Conservation (phyloP, 208 protist species). For the Trypanosomatidae sp. region DNA sequence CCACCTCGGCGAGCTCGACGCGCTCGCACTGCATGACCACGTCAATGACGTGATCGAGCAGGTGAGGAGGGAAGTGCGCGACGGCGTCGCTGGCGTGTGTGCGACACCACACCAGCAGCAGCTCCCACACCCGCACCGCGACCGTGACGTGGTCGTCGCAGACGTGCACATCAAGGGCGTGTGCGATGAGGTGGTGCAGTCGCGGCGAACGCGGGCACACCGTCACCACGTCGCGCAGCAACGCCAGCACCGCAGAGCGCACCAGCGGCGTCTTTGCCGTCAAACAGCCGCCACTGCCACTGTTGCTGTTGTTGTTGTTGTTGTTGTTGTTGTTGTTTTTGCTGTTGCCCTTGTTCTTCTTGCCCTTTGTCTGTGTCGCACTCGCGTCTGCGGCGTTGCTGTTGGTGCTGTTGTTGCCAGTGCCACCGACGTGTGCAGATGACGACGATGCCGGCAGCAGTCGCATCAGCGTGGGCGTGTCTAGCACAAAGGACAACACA, state of each 20-base stretch:
- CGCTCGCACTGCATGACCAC: slow-evolving; percentile 51
- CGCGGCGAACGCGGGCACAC: slow-evolving; percentile 36
- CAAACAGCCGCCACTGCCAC: slow-evolving; percentile 12
- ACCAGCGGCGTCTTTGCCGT: slow-evolving; percentile 46
- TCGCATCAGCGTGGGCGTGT: slow-evolving; percentile 13
- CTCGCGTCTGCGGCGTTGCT: background rate
- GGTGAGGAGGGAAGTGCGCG: slow-evolving; percentile 29
- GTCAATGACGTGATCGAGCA: slow-evolving; percentile 65
- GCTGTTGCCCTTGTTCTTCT: too few species aligned
- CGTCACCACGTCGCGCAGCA: slow-evolving; percentile 59
- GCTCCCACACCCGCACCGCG: slow-evolving; percentile 55
- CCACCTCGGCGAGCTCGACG: slow-evolving; percentile 42
- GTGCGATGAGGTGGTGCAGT: slow-evolving; percentile 37
- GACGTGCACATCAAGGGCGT: slow-evolving; percentile 29
- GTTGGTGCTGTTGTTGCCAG: background rate
- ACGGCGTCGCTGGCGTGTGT: slow-evolving; percentile 26
- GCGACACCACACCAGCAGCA: slow-evolving; percentile 67
- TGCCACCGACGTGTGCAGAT: too few species aligned
- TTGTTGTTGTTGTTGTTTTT: too few species aligned
- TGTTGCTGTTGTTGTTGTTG: too few species aligned
- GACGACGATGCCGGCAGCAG: slow-evolving; percentile 19
- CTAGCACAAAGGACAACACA: slow-evolving; percentile 49
- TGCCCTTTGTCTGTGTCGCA: background rate
- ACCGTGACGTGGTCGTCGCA: slow-evolving; percentile 30
- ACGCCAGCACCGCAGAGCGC: slow-evolving; percentile 47